These are phyloP conservation scores for Nymphaea thermarum DNA, from an alignment of 164 flowering plant genomes.

Conservation along the genomic window DNA sequence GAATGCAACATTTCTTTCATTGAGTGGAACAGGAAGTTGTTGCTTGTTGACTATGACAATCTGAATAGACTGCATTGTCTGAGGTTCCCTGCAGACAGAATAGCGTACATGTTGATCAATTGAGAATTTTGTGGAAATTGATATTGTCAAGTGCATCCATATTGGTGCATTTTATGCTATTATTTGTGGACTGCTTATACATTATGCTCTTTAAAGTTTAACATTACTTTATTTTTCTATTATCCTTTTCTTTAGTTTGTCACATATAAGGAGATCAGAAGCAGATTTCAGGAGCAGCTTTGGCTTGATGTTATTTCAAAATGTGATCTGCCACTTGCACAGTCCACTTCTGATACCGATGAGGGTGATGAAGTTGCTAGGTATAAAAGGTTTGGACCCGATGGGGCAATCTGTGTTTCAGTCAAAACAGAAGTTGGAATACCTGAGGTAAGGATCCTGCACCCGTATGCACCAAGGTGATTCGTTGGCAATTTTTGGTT, in stretches of 20 bases:
- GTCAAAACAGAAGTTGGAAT: constrained; percentile 54
- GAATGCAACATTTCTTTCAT: too few relatives aligned
- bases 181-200: too few relatives aligned
- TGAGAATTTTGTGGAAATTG: too few relatives aligned
- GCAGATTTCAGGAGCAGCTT: constrained; percentile 63
- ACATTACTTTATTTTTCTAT: too few relatives aligned
- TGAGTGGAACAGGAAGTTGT: too few relatives aligned
- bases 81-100: too few relatives aligned
- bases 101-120: too few relatives aligned
- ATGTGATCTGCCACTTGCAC: constrained; percentile 58
- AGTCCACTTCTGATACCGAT: constrained; percentile 28
- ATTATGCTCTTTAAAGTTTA: too few relatives aligned
- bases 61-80: too few relatives aligned
- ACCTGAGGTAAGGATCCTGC: constrained; percentile 33
- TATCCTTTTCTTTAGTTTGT: constrained; percentile 32
- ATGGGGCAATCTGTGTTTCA: constrained; percentile 73
- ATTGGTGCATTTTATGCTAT: too few relatives aligned
- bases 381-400: constrained; percentile 65
- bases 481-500: neutral
- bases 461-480: neutral
- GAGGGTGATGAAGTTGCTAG: constrained; percentile 37
- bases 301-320: constrained; percentile 96
- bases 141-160: too few relatives aligned
- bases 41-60: too few relatives aligned
- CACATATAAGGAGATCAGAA: constrained; percentile 70